These are phyloP conservation scores for Rhododendron vialii DNA, from an alignment of 148 eudicot genomes.

Conservation along the genomic window DNA sequence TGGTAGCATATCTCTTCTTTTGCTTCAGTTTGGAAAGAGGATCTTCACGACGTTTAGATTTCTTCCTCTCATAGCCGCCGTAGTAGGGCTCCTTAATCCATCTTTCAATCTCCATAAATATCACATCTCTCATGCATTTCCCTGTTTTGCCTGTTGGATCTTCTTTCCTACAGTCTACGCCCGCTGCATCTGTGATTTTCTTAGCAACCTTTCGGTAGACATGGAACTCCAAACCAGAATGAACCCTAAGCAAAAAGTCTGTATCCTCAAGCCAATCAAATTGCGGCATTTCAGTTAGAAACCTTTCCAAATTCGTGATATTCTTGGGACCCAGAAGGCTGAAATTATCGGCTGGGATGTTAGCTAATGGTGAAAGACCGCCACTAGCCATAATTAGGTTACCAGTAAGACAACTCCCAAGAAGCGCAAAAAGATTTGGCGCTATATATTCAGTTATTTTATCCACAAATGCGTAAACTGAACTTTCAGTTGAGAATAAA, in stretches of 20 bases:
- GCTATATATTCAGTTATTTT: neutral
- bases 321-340: neutral
- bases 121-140: neutral
- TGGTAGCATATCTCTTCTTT: neutral
- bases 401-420: neutral
- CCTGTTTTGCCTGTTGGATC: neutral
- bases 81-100: neutral
- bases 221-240: neutral
- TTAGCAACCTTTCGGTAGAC: neutral
- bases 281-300: neutral
- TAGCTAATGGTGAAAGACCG: neutral
- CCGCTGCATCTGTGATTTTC: neutral
- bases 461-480: neutral
- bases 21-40: neutral
- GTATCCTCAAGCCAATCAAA: neutral
- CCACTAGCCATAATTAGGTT: neutral
- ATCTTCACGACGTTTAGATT: neutral
- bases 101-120: neutral
- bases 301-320: neutral
- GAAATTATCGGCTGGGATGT: neutral
- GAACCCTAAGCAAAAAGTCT: neutral
- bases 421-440: neutral
- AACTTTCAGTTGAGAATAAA: neutral
- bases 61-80: neutral
- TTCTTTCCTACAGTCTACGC: neutral